These are phyloP conservation scores for Acacia concinna DNA, from an alignment of 331 rosid genomes.

Conservation along the genomic window DNA sequence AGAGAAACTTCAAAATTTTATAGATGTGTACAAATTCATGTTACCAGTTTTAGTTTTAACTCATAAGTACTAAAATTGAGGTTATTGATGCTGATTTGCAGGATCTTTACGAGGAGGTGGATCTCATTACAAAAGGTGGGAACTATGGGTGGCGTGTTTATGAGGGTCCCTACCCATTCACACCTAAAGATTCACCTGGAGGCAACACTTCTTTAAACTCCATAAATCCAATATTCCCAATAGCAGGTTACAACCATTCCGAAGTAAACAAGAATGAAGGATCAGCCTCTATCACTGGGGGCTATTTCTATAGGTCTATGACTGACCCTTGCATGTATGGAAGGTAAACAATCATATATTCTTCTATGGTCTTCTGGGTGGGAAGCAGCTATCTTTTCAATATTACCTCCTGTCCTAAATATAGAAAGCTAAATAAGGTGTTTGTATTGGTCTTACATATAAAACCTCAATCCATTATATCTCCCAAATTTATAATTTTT, in stretches of 20 bases:
- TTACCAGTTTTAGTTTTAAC: not conserved
- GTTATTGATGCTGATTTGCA: slow-evolving; percentile 32
- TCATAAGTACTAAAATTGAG: not conserved
- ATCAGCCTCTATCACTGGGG: slow-evolving; percentile 81
- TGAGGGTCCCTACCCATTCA: slow-evolving; percentile 66
- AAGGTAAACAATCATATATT: slow-evolving; percentile 49
- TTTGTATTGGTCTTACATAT: no score
- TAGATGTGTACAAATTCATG: not conserved
- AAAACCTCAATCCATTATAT: no score
- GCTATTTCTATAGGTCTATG: slow-evolving; percentile 73
- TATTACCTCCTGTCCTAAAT: not conserved
- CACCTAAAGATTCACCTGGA: slow-evolving; percentile 46
- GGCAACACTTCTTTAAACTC: slow-evolving; percentile 56
- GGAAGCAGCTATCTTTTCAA: not conserved
- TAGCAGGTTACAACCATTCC: slow-evolving; percentile 79
- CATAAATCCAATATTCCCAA: slow-evolving; percentile 59
- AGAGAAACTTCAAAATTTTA: not conserved
- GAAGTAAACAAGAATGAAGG: slow-evolving; percentile 62
- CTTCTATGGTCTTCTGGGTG: not conserved
- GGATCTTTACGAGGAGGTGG: slow-evolving; percentile 84
- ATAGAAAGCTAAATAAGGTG: no score
- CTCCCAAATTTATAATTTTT: no score
- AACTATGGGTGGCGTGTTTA: slow-evolving; percentile 92
- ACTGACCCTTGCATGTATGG: slow-evolving; percentile 91
- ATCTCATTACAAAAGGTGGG: slow-evolving; percentile 84